Percentiles rank a stretch among this genome's conserved stretches.
These are phyloP conservation scores for Tricholoma furcatifolium DNA, from an alignment of 768 basidiomycete genomes.

Conservation along the genomic window DNA sequence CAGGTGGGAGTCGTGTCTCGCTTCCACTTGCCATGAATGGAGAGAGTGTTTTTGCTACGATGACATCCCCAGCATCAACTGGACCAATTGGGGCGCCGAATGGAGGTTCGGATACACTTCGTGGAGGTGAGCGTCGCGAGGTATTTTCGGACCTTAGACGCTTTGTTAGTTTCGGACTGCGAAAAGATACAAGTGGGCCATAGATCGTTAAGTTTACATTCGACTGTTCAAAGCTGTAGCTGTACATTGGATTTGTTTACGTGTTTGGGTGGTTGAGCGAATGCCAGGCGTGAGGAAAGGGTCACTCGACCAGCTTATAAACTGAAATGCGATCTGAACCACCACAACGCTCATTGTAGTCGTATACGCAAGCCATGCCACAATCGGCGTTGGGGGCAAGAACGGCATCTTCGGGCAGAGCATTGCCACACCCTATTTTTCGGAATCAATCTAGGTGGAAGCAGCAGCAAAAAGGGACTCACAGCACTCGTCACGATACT, in stretches of 20 bases:
- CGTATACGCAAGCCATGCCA: constrained; percentile 13
- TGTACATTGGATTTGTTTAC: too few species aligned
- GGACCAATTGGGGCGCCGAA: constrained; percentile 50
- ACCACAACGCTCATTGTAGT: constrained; percentile 13
- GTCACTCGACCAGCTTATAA: constrained; percentile 6
- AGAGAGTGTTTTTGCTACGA: constrained; percentile 59
- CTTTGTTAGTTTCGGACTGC: constrained; percentile 85
- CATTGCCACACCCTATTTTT: constrained; percentile 12
- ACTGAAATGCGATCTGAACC: constrained; percentile 13
- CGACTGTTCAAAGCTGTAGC: not conserved
- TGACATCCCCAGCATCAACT: constrained; percentile 62
- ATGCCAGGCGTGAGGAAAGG: not conserved
- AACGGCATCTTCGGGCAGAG: not conserved
- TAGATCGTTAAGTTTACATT: constrained; percentile 4
- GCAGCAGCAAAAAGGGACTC: not conserved
- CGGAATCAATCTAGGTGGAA: not conserved
- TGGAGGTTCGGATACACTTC: constrained; percentile 37
- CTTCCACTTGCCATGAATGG: constrained; percentile 40
- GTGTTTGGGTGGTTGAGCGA: too few species aligned
- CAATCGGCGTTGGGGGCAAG: constrained; percentile 13
- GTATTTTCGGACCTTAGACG: constrained; percentile 88
- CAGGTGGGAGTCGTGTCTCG: constrained; percentile 60
- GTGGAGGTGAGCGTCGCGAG: constrained; percentile 60
- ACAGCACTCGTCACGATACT: constrained; percentile 13
- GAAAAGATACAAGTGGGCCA: constrained; percentile 56